A percentile compares a stretch with the other conserved stretches of the same genome.
Evolutionary conservation across 1,139 yeast genomes (phyloP).

Genomic region (Yamadazyma membranifaciens): DNA sequence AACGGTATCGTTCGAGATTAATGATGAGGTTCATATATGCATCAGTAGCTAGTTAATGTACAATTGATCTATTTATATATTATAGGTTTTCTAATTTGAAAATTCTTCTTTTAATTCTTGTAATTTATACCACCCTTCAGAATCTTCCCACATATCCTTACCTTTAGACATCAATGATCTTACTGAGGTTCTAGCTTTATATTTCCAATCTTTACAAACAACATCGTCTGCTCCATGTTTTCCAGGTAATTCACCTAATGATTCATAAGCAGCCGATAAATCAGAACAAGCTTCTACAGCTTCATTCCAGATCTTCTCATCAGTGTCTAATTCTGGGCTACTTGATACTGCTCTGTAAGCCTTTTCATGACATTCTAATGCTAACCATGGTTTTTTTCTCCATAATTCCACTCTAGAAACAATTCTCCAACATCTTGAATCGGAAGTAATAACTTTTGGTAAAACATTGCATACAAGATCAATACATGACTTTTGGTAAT

Average conservation of each 20-base stretch:
- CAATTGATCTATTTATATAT: background rate
- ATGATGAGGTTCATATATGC: constrained; percentile 20
- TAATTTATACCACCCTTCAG: constrained; percentile 73
- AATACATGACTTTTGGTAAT: constrained; percentile 65
- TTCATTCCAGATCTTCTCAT: constrained; percentile 68
- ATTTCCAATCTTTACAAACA: constrained; percentile 91
- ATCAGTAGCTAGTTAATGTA: constrained; percentile 6
- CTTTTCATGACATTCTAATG: constrained; percentile 82
- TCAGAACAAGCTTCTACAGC: constrained; percentile 82
- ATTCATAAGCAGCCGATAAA: constrained; percentile 82
- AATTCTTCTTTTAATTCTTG: constrained; percentile 51
- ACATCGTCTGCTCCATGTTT: constrained; percentile 78
- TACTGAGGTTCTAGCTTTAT: constrained; percentile 71
- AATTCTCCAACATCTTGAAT: constrained; percentile 78
- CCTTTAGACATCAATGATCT: constrained; percentile 81
- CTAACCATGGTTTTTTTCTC: constrained; percentile 85
- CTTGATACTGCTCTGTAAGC: constrained; percentile 75
- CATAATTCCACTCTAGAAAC: constrained; percentile 84
- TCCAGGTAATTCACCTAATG: constrained; percentile 84
- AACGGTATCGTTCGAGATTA: constrained; percentile 26
- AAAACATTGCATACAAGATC: constrained; percentile 66
- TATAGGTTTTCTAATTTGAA: constrained; percentile 1
- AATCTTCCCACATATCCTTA: constrained; percentile 73
- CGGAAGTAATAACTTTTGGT: constrained; percentile 68
- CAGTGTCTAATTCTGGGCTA: constrained; percentile 61